Conservation (phyloP, 371 early-diverging fungal species). For the Syncephalastrum racemosum region DNA sequence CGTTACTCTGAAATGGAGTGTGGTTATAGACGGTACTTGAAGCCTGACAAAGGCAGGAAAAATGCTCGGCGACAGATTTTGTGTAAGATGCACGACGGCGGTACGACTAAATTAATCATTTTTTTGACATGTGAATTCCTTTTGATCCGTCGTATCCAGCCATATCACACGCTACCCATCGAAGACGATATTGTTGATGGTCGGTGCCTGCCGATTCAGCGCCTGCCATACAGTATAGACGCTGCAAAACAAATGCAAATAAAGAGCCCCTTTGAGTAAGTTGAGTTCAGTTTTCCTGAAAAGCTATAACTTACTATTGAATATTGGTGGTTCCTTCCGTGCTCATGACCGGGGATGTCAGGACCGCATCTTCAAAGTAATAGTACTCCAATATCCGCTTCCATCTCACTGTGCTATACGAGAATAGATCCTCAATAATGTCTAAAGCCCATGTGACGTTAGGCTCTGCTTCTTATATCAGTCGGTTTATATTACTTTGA, state of each 20-base stretch:
- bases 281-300: not conserved
- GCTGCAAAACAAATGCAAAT: conserved; percentile 19
- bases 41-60: conserved; percentile 45
- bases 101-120: conserved; percentile 30
- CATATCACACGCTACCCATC: conserved; percentile 44
- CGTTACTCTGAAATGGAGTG: conserved; percentile 46
- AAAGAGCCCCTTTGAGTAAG: not conserved
- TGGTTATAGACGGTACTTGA: conserved; percentile 50
- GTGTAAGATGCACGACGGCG: conserved; percentile 48
- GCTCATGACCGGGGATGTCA: conserved; percentile 57
- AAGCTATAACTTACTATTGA: conserved; percentile 34
- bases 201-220: conserved; percentile 56
- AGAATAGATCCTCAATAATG: conserved; percentile 45
- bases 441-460: conserved; percentile 21
- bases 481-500: conserved; percentile 20
- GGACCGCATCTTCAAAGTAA: conserved; percentile 37
- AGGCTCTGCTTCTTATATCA: not conserved
- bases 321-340: conserved; percentile 58
- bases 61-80: conserved; percentile 51
- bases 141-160: not conserved
- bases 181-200: conserved; percentile 56
- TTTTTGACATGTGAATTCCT: conserved; percentile 7
- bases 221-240: conserved; percentile 66
- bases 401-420: conserved; percentile 38
- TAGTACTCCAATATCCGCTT: conserved; percentile 44